Evolutionary conservation across 2,329 filamentous ascomycete genomes (phyloP), one percentile per base, ranked within the genome.

Genomic region (Gaeumannomyces sp.): DNA sequence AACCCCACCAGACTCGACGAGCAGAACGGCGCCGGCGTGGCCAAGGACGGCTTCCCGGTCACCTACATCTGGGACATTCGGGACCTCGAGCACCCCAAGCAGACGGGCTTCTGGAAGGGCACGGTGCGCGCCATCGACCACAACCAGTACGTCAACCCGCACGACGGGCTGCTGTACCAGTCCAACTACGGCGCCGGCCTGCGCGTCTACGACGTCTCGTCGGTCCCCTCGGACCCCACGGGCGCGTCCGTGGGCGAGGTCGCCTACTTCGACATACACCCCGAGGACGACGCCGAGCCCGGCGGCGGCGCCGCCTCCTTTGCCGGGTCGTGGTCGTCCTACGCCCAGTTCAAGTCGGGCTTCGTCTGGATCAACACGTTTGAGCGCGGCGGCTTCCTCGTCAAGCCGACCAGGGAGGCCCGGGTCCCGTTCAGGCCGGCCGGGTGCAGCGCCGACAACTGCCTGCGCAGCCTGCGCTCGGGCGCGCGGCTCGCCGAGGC

Each of bases 21-120:
- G 29, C 6, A 3, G 29, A 29, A 29, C 29, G 79, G 29, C 75
- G 81, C 56, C 76, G 77, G n/a, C n/a, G n/a, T n/a, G n/a, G n/a
- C n/a, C n/a, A n/a, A n/a, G n/a, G n/a, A n/a, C n/a, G n/a, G n/a
- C 0, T 79, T 75, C 69, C 78, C 80, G 1, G 77, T 79, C 50
- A 80, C 79, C 0, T 82, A 81, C 71, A 80, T 83, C 71, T 82
- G 79, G 75, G 77, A 81, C 69, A 80, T 82, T 67, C 70, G 71
- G 28, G 71, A 72, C n/a, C 75, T 82, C 45, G 75, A 77, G 38
- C 69, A 69, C 0, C 80, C 80, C 6, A 76, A 74, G 63, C 74
- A 79, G 64, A 79, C 78, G 1, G 79, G 79, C 16, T 69, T 73
- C 81, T 68, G 79, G 82, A n/a, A n/a, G n/a, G n/a, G n/a, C n/a